Evolutionary conservation across 306 rosid genomes (phyloP).

Genomic region (Calophaca sinica): DNA sequence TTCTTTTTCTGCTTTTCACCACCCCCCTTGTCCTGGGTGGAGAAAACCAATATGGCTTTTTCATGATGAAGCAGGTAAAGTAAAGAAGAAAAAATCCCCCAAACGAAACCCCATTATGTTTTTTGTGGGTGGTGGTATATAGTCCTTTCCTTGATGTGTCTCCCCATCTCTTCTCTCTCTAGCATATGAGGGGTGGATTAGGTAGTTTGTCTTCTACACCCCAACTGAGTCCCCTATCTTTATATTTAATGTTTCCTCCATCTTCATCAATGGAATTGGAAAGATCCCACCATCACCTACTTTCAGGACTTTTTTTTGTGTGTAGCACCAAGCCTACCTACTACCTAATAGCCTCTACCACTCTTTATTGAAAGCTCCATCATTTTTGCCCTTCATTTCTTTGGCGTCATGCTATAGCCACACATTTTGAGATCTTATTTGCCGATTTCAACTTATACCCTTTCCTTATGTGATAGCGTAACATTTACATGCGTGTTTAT

Average conservation of each 20-base stretch:
- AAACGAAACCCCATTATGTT: not conserved
- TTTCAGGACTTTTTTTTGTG: constrained; percentile 56
- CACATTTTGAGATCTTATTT: constrained; percentile 8
- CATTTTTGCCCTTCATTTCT: constrained; percentile 14
- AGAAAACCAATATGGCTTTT: constrained; percentile 49
- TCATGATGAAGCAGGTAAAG: constrained; percentile 52
- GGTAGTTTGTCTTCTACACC: constrained; percentile 39
- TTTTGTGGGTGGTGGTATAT: constrained; percentile 25
- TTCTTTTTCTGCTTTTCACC: constrained; percentile 47
- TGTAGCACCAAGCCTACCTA: constrained; percentile 53
- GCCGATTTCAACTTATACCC: not conserved
- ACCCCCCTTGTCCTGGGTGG: constrained; percentile 25
- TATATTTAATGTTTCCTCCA: constrained; percentile 46
- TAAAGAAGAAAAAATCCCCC: constrained; percentile 31
- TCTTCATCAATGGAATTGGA: constrained; percentile 47
- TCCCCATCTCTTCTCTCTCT: constrained; percentile 6
- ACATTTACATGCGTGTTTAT: not conserved
- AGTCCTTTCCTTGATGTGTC: not conserved
- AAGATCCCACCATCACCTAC: constrained; percentile 63
- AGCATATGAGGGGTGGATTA: constrained; percentile 36
- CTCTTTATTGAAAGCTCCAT: constrained; percentile 48
- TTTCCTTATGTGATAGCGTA: not conserved
- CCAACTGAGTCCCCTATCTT: constrained; percentile 14
- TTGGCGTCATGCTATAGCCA: not conserved
- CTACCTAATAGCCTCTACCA: constrained; percentile 47